A percentile compares a stretch with the other conserved stretches of the same genome.
Evolutionary conservation across 2,329 filamentous ascomycete species (phyloP).

Genomic region (Trichoderma sp.): DNA sequence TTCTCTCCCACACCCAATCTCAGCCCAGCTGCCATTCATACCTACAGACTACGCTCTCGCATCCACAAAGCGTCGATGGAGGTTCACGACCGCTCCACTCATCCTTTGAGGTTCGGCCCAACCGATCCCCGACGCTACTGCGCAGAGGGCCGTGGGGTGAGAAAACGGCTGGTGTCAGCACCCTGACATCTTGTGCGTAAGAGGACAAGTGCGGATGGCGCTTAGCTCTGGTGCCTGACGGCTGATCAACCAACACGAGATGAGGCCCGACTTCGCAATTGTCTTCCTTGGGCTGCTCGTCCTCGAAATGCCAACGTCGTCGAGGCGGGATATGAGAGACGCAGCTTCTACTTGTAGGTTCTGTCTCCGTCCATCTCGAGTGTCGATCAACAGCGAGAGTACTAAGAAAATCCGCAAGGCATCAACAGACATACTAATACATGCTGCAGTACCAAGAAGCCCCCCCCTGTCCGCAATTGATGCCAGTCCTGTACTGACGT

Average conservation of each 20-base stretch:
- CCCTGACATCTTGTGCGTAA: neutral
- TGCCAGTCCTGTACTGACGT: neutral
- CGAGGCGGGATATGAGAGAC: neutral
- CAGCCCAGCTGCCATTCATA: neutral
- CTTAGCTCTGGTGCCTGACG: no score
- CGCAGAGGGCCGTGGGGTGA: neutral
- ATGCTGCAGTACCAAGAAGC: no score
- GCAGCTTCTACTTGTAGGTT: neutral
- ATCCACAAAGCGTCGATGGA: neutral
- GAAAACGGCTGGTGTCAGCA: neutral
- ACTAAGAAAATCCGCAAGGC: neutral
- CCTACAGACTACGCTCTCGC: neutral
- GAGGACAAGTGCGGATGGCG: no score
- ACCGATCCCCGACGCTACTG: neutral
- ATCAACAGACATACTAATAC: neutral
- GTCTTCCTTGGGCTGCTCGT: no score
- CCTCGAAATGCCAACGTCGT: no score
- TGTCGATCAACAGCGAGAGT: neutral
- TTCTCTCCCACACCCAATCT: neutral
- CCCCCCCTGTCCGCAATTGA: neutral
- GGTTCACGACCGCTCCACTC: neutral
- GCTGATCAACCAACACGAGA: no score
- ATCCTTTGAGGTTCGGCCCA: neutral
- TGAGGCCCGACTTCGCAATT: no score
- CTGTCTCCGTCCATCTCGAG: no score